Evolutionary conservation across 345 rosid genomes (phyloP), one percentile per base, ranked within the genome.

Genomic region (Eucalyptus sp.): DNA sequence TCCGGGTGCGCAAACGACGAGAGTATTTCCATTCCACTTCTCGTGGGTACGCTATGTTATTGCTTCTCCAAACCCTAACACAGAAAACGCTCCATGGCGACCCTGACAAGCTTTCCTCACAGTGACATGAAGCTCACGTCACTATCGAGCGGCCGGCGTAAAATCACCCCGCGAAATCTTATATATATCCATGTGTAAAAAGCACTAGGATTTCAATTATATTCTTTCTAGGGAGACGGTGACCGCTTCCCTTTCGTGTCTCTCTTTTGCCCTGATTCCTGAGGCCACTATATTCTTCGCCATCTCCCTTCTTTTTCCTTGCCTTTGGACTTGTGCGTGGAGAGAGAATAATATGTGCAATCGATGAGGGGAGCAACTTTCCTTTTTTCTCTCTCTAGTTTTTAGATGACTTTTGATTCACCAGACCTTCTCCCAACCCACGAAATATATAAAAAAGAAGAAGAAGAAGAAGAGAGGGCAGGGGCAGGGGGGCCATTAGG

Each of bases 211-310:
- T 80, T 60, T 51, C 41, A 52, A 41, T 49, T 16, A n/a, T 64
- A 43, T 87, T 87, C 33, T 87, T 62, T 87, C 13, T n/a, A 20
- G 56, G 52, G 50, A 58, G 87, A 56, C 25, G 56, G 89, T 18
- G 89, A 56, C 89, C 58, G 29, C 52, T 25, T 1, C 51, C 50
- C 89, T 85, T 79, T 88, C 54, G 33, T 83, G 87, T 58, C 60
- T 31, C 89, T n/a, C 87, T 81, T 88, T 88, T 87, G 71, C 80
- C 79, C 79, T 88, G 86, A 88, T 81, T 88, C 87, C 87, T 88
- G 86, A 80, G 86, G 68, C 89, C 86, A 76, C 43, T 20, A 37
- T 76, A 79, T 79, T 88, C 89, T 88, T 88, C 89, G 79, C 89
- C 89, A 71, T 71, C 46, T 58, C 54, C 49, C 66, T 43, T 41